Percentiles rank a stretch among this genome's conserved stretches.
Evolutionary conservation across 2,329 filamentous ascomycete genomes (phyloP).

Genomic region (Cladophialophora chaetospira): DNA sequence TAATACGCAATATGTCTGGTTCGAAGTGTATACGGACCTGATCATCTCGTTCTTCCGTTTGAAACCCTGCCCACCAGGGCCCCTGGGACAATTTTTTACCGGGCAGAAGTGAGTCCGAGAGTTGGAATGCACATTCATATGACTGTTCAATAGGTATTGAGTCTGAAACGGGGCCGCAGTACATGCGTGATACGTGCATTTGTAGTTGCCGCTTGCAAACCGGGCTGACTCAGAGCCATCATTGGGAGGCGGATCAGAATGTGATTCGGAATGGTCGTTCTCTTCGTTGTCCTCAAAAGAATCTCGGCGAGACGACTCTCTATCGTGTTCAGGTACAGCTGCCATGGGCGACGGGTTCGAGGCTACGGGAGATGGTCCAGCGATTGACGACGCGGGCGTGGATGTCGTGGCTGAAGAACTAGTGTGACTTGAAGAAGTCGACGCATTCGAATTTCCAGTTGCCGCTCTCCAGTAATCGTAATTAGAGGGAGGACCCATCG

Average conservation of each 20-base stretch:
- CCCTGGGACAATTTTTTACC: slow-evolving; percentile 58
- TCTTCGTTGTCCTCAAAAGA: background rate
- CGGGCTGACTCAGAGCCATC: slow-evolving; percentile 1
- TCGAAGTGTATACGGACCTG: slow-evolving; percentile 20
- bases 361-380: slow-evolving; percentile 22
- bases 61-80: slow-evolving; percentile 66
- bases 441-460: slow-evolving; percentile 27
- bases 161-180: slow-evolving; percentile 63
- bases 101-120: slow-evolving; percentile 66
- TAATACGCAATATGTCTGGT: background rate
- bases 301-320: background rate
- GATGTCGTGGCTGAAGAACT: slow-evolving; percentile 20
- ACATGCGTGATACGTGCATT: slow-evolving; percentile 60
- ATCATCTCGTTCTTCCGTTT: slow-evolving; percentile 73
- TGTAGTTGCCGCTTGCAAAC: slow-evolving; percentile 43
- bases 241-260: background rate
- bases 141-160: slow-evolving; percentile 64
- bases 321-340: slow-evolving; percentile 7
- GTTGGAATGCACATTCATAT: slow-evolving; percentile 64
- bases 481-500: slow-evolving; percentile 36
- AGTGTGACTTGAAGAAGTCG: slow-evolving; percentile 26
- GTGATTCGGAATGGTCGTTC: background rate
- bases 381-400: slow-evolving; percentile 25
- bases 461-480: slow-evolving; percentile 31
- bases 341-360: slow-evolving; percentile 6